These are phyloP conservation scores for Bruguiera sexangula DNA, from an alignment of 345 rosid genomes.

Conservation along the genomic window DNA sequence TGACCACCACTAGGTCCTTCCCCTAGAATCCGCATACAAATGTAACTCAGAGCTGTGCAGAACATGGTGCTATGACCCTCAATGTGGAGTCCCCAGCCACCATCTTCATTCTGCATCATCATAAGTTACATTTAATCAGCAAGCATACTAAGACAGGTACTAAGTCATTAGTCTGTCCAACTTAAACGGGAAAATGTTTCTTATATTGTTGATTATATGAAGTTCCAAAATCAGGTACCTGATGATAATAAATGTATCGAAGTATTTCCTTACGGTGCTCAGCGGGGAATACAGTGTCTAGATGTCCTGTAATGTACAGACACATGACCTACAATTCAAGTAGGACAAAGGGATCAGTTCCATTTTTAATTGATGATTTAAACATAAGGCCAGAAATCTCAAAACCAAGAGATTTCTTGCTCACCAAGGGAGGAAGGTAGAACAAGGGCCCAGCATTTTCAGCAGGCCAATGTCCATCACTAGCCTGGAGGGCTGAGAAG, in stretches of 20 bases:
- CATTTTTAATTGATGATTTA: too few relatives aligned
- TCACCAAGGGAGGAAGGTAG: conserved; percentile 19
- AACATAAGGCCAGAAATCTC: too few relatives aligned
- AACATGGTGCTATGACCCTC: conserved; percentile 24
- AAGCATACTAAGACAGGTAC: too few relatives aligned
- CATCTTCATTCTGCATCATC: conserved; percentile 6
- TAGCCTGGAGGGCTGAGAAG: conserved; percentile 5
- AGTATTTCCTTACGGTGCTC: conserved; percentile 19
- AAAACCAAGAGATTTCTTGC: neutral
- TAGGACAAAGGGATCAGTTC: too few relatives aligned
- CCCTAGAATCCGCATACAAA: conserved; percentile 16
- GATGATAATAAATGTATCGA: neutral
- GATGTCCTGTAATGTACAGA: conserved; percentile 20
- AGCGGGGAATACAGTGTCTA: conserved; percentile 7
- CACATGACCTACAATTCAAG: conserved; percentile 12
- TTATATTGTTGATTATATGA: too few relatives aligned
- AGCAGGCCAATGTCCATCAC: conserved; percentile 29
- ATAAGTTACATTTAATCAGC: neutral
- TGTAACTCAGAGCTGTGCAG: conserved; percentile 14
- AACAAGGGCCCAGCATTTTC: conserved; percentile 26
- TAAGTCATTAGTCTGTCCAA: too few relatives aligned
- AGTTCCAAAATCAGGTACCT: too few relatives aligned
- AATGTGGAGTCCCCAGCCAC: conserved; percentile 18
- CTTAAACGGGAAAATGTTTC: too few relatives aligned
- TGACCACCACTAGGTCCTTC: conserved; percentile 17